Evolutionary conservation across 2,329 filamentous ascomycete genomes (phyloP), one percentile per base, ranked within the genome.

Genomic region (Trichoderma lentiforme): DNA sequence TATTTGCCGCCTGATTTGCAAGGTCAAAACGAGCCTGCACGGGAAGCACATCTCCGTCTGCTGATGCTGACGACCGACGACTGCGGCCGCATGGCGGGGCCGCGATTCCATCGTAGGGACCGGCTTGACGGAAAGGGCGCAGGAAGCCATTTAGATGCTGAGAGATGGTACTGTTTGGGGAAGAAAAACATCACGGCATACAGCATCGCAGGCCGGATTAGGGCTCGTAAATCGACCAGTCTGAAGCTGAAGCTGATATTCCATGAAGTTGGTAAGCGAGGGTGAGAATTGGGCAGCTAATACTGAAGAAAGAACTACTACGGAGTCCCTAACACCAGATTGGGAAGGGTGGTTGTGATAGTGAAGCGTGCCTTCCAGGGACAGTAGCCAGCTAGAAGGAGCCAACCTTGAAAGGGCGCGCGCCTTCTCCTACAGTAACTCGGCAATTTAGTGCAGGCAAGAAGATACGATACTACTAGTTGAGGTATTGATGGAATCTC

Each of bases 11-110:
- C 28, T 70, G 66, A 32, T 61, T 70, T 57, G 12, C 57, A 34
- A 61, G 7, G 26, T 34, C 28, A 62, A 62, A 47, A 30, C 30
- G 34, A 57, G 62, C 61, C 34, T 71, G 51, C 43, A 47, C 61
- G 69, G 69, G 43, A 34, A 61, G 51, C 30, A 34, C 69, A 61
- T 24, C 56, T 67, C 70, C 70, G 70, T 62, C 56, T 61, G 63
- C 64, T 66, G 56, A 64, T 71, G 70, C 70, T 71, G 70, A 71
- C 70, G 63, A 56, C 56, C 53, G 62, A 66, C 39, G 30, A 61
- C 70, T 71, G 62, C 70, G 70, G 70, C 47, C 70, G 62, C 36
- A 71, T 51, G 34, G 62, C 70, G 70, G 70, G 70, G 63, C 63
- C 70, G 70, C 70, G 39, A 56, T 60, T 67, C 53, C 70, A 61